Conservation (phyloP, 1,284 basidiomycete species). For the Anthracocystis walkeri region DNA sequence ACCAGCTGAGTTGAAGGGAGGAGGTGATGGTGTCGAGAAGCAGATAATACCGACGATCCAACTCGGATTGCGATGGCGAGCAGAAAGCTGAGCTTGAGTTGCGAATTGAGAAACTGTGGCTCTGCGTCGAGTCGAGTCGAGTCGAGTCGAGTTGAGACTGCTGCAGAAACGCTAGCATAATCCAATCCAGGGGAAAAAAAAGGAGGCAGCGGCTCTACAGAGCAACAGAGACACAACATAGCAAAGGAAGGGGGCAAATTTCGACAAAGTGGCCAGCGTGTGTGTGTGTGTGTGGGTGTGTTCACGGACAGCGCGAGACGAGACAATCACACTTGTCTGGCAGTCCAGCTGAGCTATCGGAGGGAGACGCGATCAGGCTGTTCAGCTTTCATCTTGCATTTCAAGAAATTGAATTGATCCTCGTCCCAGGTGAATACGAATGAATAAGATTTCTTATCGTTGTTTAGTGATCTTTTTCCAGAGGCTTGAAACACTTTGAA, state of each 20-base stretch:
- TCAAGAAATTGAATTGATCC: neutral
- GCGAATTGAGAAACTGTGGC: neutral
- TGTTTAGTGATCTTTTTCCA: constrained; percentile 12
- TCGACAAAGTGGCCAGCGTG: constrained; percentile 6
- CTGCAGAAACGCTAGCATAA: too few relatives aligned
- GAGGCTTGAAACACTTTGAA: neutral
- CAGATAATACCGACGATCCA: constrained; percentile 8
- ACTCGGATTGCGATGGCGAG: constrained; percentile 26
- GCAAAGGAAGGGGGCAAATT: constrained; percentile 2
- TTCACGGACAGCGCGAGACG: constrained; percentile 9
- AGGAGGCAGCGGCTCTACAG: neutral
- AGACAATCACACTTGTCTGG: neutral
- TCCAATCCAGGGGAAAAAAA: neutral
- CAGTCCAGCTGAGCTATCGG: constrained; percentile 19
- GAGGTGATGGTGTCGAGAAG: constrained; percentile 30
- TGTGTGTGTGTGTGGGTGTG: constrained; percentile 1
- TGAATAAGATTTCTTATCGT: neutral
- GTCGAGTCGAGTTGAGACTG: too few relatives aligned
- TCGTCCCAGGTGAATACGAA: neutral
- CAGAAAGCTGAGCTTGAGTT: constrained; percentile 10
- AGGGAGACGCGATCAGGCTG: constrained; percentile 1
- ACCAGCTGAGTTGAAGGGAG: constrained; percentile 12
- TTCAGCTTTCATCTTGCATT: constrained; percentile 1
- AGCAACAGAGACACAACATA: neutral
- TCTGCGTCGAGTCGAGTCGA: neutral